A percentile compares a stretch with the other conserved stretches of the same genome.
These are phyloP conservation scores for Verticillium longisporum DNA, from an alignment of 2,329 filamentous ascomycete genomes.

Conservation along the genomic window DNA sequence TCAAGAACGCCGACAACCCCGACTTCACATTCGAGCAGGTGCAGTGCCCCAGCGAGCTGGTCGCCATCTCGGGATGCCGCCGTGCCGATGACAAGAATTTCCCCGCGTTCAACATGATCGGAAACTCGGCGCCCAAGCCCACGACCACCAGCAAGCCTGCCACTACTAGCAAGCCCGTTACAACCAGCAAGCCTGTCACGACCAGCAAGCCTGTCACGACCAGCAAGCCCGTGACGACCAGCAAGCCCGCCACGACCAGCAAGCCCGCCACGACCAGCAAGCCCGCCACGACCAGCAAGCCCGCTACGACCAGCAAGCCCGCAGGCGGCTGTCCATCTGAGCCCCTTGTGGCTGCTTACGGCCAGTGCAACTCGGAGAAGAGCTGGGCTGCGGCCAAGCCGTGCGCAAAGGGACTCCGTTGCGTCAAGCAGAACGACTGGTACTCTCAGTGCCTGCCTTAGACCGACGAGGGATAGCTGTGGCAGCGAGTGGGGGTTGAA, in stretches of 20 bases:
- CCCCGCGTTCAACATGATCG: conserved; percentile 1
- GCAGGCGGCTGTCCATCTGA: neutral
- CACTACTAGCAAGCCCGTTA: too few species aligned
- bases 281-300: too few species aligned
- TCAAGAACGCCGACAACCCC: conserved; percentile 51
- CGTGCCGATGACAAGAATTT: conserved; percentile 9
- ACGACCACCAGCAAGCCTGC: too few species aligned
- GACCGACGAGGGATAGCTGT: neutral
- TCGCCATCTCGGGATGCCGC: conserved; percentile 27
- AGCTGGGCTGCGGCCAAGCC: conserved; percentile 25
- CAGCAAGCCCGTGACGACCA: neutral
- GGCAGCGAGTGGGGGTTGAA: neutral
- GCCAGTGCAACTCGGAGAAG: conserved; percentile 27
- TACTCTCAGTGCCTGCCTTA: conserved; percentile 34
- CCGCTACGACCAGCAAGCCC: too few species aligned
- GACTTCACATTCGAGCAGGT: conserved; percentile 47
- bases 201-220: neutral
- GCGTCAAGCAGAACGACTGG: conserved; percentile 29
- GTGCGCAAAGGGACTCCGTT: conserved; percentile 27
- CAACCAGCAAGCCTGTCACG: neutral
- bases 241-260: neutral
- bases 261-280: too few species aligned
- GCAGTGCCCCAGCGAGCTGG: conserved; percentile 43
- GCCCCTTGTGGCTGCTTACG: conserved; percentile 15
- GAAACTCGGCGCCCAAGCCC: neutral